These are phyloP conservation scores for Aureobasidium lini DNA, from an alignment of 2,329 filamentous ascomycete species.

Conservation along the genomic window DNA sequence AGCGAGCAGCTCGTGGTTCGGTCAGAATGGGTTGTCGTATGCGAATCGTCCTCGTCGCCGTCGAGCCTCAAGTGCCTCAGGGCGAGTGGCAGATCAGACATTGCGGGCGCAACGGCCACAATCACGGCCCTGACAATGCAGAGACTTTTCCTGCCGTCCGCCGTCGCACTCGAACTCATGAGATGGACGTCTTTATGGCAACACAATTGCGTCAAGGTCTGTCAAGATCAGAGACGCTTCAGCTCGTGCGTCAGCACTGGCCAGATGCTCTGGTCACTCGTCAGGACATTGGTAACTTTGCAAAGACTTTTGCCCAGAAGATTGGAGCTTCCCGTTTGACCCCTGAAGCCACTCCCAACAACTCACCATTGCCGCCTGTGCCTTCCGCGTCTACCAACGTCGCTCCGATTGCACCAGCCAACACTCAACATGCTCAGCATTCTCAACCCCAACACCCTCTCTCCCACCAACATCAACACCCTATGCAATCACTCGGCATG, in stretches of 20 bases:
- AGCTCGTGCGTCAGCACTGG: conserved; percentile 7
- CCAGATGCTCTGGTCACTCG: conserved; percentile 6
- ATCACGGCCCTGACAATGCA: conserved; percentile 5
- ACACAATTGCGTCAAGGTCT: conserved; percentile 6
- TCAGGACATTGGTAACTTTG: conserved; percentile 13
- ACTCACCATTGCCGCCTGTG: not conserved
- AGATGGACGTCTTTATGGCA: conserved; percentile 13
- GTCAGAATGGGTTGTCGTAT: conserved; percentile 11
- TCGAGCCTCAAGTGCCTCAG: conserved; percentile 2
- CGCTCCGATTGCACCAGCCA: not conserved
- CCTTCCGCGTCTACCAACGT: not conserved
- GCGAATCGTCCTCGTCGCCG: conserved; percentile 7
- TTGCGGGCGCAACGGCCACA: conserved; percentile 11
- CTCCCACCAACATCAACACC: not conserved
- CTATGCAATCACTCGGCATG: not conserved
- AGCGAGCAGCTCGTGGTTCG: not conserved
- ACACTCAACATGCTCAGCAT: not conserved
- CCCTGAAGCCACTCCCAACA: not conserved
- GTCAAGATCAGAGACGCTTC: conserved; percentile 6
- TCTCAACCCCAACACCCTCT: not conserved
- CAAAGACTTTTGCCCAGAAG: conserved; percentile 8
- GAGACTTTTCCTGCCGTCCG: conserved; percentile 5
- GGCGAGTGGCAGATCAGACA: conserved; percentile 13
- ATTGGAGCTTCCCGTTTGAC: not conserved
- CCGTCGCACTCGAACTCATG: conserved; percentile 9